These are phyloP conservation scores for Verticillium zaregamsianum DNA, from an alignment of 2,329 filamentous ascomycete genomes.

Conservation along the genomic window DNA sequence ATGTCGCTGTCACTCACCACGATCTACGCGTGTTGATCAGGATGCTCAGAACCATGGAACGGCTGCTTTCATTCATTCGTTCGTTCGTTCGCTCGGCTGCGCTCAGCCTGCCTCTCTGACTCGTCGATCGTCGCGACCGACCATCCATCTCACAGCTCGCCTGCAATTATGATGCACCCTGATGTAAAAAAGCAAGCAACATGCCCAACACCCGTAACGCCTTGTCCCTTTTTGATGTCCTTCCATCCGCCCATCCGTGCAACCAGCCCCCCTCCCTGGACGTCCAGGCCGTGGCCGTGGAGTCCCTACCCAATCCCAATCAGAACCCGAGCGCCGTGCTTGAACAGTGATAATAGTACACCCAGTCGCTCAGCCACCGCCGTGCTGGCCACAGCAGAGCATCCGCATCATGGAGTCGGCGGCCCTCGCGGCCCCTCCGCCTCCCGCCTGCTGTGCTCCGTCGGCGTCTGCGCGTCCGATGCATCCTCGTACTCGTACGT, in stretches of 20 bases:
- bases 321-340: slow-evolving; percentile 8
- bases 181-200: too few species aligned
- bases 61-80: too few species aligned
- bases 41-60: too few species aligned
- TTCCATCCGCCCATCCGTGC: not conserved
- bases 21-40: too few species aligned
- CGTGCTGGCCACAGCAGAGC: not conserved
- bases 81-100: too few species aligned
- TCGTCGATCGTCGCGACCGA: too few species aligned
- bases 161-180: too few species aligned
- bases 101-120: too few species aligned
- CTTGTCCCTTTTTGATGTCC: not conserved
- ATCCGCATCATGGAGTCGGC: slow-evolving; percentile 1
- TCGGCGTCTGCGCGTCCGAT: slow-evolving; percentile 20
- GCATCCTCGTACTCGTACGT: slow-evolving; percentile 15
- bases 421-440: slow-evolving; percentile 16
- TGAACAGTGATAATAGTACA: slow-evolving; percentile 4
- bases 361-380: not conserved
- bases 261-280: too few species aligned
- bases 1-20: too few species aligned
- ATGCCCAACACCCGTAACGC: not conserved
- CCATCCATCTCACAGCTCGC: too few species aligned
- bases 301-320: not conserved
- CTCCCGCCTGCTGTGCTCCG: slow-evolving; percentile 18
- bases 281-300: not conserved